phyloP scores from a whole-genome alignment of 495 filamentous ascomycete species.

The Aspergillus heteromorphus region DNA sequence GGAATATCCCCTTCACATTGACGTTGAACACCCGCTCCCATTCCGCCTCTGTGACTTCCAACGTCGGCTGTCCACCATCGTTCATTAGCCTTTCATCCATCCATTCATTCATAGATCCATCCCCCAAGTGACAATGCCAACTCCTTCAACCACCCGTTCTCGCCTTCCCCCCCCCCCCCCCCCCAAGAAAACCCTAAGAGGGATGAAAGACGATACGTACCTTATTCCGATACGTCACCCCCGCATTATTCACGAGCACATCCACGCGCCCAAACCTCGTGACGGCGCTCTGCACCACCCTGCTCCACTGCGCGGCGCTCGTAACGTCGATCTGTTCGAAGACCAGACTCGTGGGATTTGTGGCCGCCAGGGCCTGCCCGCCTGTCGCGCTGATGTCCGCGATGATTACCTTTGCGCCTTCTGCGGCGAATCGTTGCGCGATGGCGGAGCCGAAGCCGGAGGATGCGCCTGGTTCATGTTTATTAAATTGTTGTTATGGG shows the following conservation, averaged over 20 bases:
- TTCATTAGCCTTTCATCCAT: no score
- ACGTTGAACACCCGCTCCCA: conserved; percentile 63
- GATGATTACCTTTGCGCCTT: conserved; percentile 54
- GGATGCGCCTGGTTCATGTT: conserved; percentile 36
- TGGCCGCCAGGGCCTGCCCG: conserved; percentile 39
- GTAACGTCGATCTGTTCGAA: conserved; percentile 51
- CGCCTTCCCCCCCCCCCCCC: background rate
- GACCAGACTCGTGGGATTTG: conserved; percentile 33
- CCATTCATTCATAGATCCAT: no score
- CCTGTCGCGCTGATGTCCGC: conserved; percentile 55
- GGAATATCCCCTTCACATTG: conserved; percentile 59
- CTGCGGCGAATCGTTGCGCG: conserved; percentile 48
- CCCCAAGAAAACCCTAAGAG: background rate
- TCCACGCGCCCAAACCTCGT: conserved; percentile 49
- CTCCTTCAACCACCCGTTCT: no score
- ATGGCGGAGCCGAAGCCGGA: conserved; percentile 58
- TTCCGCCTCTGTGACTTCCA: conserved; percentile 60
- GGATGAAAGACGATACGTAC: conserved; percentile 13
- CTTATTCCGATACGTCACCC: conserved; percentile 65
- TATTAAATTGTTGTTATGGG: no score
- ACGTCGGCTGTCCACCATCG: conserved; percentile 37
- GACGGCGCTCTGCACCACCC: conserved; percentile 40
- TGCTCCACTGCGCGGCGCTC: conserved; percentile 44
- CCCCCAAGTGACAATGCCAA: no score
- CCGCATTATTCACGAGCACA: conserved; percentile 65